Evolutionary conservation across 1,284 basidiomycete genomes (phyloP).

Genomic region (Fomitiporia mediterranea): DNA sequence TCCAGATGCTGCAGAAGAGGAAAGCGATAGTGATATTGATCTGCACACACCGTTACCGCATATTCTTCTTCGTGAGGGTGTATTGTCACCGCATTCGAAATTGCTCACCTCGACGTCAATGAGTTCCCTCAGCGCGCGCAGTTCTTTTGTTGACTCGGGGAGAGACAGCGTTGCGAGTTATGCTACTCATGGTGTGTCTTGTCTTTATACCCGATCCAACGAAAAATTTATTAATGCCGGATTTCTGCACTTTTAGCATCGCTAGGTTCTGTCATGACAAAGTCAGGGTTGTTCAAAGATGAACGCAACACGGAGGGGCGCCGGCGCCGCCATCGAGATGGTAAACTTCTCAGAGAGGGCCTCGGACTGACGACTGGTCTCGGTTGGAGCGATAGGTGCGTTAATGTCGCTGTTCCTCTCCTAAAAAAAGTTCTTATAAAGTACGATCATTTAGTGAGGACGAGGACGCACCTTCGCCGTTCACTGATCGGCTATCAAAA

Average conservation of each 20-base stretch:
- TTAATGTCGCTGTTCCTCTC: constrained; percentile 34
- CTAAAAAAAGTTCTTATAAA: constrained; percentile 4
- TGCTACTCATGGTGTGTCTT: constrained; percentile 12
- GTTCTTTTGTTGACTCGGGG: background rate
- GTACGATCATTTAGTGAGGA: constrained; percentile 52
- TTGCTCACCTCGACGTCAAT: constrained; percentile 41
- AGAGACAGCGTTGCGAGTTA: constrained; percentile 17
- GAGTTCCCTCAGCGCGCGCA: background rate
- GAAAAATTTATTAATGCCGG: constrained; percentile 30
- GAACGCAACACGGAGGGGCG: constrained; percentile 59
- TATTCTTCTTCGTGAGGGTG: constrained; percentile 68
- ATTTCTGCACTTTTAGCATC: constrained; percentile 29
- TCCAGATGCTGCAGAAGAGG: constrained; percentile 36
- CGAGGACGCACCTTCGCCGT: constrained; percentile 72
- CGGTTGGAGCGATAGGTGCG: constrained; percentile 70
- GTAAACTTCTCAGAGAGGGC: constrained; percentile 58
- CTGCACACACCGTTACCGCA: constrained; percentile 75
- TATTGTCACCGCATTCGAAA: constrained; percentile 71
- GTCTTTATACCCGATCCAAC: constrained; percentile 5
- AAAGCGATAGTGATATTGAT: constrained; percentile 67
- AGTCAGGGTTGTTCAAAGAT: constrained; percentile 55
- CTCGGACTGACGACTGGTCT: constrained; percentile 77
- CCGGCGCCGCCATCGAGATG: constrained; percentile 66
- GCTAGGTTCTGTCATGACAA: constrained; percentile 40
- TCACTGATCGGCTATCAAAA: constrained; percentile 59